Percentiles rank a stretch among this genome's conserved stretches.
Conservation (phyloP, 177 flowering plant species). For the Vitis hybrid region DNA sequence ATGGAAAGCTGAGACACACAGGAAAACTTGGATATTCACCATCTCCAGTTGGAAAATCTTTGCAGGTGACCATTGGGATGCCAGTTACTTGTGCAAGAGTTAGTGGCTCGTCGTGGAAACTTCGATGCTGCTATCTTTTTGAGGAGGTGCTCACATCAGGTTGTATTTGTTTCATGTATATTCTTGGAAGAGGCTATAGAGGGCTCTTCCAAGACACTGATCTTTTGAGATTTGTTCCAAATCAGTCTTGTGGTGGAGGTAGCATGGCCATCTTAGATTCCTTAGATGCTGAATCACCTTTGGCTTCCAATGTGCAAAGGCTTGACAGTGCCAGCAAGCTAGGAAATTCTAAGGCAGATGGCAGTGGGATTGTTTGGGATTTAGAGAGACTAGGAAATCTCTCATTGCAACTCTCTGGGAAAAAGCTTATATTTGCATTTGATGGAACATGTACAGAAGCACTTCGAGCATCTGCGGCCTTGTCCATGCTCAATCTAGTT, state of each 20-base stretch:
- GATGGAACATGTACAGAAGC: slow-evolving; percentile 91
- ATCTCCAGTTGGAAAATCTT: slow-evolving; percentile 85
- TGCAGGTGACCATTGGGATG: slow-evolving; percentile 92
- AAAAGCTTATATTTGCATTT: slow-evolving; percentile 97
- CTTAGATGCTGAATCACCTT: slow-evolving; percentile 72
- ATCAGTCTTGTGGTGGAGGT: slow-evolving; percentile 99
- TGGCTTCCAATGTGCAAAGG: slow-evolving; percentile 59
- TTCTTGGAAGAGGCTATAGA: slow-evolving; percentile 95
- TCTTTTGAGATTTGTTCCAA: slow-evolving; percentile 88
- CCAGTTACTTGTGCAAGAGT: slow-evolving; percentile 60
- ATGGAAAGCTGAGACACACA: slow-evolving; percentile 94
- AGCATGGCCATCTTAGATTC: slow-evolving; percentile 96
- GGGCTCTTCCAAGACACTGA: slow-evolving; percentile 95
- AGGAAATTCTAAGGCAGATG: slow-evolving; percentile 64
- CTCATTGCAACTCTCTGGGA: slow-evolving; percentile 83
- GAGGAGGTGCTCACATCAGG: slow-evolving; percentile 95
- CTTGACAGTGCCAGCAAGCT: slow-evolving; percentile 58
- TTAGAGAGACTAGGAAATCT: slow-evolving; percentile 79
- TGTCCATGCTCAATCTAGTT: slow-evolving; percentile 89
- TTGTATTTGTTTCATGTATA: slow-evolving; percentile 93
- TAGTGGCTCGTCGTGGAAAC: slow-evolving; percentile 78
- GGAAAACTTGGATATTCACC: slow-evolving; percentile 97
- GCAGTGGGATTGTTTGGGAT: slow-evolving; percentile 99
- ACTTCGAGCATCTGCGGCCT: slow-evolving; percentile 63
- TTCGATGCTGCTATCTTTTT: slow-evolving; percentile 90